A percentile compares a stretch with the other conserved stretches of the same genome.
Evolutionary conservation across 2,329 filamentous ascomycete genomes (phyloP).

Genomic region (Hypoxylon sp.): DNA sequence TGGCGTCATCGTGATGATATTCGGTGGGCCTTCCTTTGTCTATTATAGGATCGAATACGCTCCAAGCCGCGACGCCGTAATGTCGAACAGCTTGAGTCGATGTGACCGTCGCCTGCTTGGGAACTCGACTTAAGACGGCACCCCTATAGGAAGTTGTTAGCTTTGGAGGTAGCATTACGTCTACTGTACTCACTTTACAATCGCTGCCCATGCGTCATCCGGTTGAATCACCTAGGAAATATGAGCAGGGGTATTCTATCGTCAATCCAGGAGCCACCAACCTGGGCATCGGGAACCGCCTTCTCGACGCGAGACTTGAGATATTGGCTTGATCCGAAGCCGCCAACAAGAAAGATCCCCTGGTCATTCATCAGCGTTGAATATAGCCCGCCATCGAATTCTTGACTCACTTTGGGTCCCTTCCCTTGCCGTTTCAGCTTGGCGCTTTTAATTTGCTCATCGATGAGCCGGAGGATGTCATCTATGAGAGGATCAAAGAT

Average conservation of each 20-base stretch:
- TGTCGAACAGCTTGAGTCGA: neutral
- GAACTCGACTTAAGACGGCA: neutral
- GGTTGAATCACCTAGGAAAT: neutral
- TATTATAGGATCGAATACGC: neutral
- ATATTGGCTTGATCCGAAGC: conserved; percentile 1
- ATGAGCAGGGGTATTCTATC: neutral
- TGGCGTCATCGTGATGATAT: neutral
- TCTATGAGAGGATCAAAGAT: neutral
- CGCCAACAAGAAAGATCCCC: neutral
- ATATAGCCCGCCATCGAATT: neutral
- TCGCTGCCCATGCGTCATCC: neutral
- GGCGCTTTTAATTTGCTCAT: neutral
- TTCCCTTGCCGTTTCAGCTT: neutral
- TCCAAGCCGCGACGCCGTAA: neutral
- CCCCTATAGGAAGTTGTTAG: neutral
- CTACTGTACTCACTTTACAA: neutral
- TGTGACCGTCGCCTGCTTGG: neutral
- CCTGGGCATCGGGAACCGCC: neutral
- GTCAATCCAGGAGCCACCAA: neutral
- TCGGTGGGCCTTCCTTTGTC: neutral
- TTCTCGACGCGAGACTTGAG: neutral
- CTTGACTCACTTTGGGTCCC: neutral
- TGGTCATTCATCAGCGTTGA: neutral
- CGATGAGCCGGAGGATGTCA: neutral
- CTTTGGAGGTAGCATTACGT: neutral